These are phyloP conservation scores for Escallonia herrerae DNA, from an alignment of 129 eudicot genomes.

Conservation along the genomic window DNA sequence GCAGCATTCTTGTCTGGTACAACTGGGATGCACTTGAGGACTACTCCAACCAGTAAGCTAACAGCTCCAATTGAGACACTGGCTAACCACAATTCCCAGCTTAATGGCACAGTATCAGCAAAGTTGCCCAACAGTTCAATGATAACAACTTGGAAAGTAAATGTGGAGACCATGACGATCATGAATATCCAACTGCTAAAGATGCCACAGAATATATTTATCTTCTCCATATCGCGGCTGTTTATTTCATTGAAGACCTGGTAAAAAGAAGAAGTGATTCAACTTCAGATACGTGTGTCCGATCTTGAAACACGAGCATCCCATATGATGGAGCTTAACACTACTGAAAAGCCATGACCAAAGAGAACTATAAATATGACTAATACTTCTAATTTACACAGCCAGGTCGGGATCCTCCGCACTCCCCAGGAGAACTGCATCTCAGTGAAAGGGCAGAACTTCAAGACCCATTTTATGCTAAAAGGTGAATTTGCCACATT, in stretches of 20 bases:
- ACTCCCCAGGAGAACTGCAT: no score
- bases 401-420: no score
- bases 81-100: slow-evolving; percentile 44
- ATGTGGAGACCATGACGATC: slow-evolving; percentile 51
- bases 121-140: slow-evolving; percentile 70
- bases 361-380: no score
- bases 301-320: no score
- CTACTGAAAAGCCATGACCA: no score
- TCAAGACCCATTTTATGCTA: no score
- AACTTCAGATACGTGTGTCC: background rate
- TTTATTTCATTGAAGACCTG: slow-evolving; percentile 82
- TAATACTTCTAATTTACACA: no score
- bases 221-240: slow-evolving; percentile 92
- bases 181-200: slow-evolving; percentile 75
- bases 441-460: no score
- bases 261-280: background rate
- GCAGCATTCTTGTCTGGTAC: slow-evolving; percentile 10
- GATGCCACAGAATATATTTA: slow-evolving; percentile 56
- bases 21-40: slow-evolving; percentile 69
- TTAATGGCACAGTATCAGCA: no score
- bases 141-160: slow-evolving; percentile 58
- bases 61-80: slow-evolving; percentile 58
- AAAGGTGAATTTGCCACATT: no score
- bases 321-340: no score
- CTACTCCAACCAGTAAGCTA: slow-evolving; percentile 49